These are phyloP conservation scores for Pterocarpus santalinus DNA, from an alignment of 306 rosid species.

Conservation along the genomic window DNA sequence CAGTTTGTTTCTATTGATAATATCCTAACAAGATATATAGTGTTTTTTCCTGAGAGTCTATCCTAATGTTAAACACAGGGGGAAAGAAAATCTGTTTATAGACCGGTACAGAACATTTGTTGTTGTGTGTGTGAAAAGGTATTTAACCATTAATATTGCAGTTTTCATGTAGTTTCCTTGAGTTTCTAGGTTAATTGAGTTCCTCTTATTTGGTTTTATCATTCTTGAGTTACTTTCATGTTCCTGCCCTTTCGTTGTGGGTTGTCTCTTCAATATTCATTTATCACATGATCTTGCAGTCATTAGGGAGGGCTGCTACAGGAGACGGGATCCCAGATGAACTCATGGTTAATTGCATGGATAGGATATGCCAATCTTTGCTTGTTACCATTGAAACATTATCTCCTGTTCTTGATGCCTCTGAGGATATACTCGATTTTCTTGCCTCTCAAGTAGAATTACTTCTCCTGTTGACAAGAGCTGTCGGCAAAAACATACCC, in stretches of 20 bases:
- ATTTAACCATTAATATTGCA: constrained; percentile 25
- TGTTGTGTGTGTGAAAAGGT: constrained; percentile 24
- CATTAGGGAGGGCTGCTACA: constrained; percentile 48
- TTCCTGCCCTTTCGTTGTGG: constrained; percentile 16
- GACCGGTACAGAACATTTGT: constrained; percentile 17
- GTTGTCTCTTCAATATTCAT: constrained; percentile 36
- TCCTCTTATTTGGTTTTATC: constrained; percentile 30
- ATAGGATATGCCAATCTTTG: constrained; percentile 71
- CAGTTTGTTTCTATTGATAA: background rate
- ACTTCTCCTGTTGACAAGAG: constrained; percentile 68
- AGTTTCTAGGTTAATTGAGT: constrained; percentile 30
- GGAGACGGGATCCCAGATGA: constrained; percentile 59
- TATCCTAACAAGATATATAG: background rate
- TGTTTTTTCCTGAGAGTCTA: constrained; percentile 8
- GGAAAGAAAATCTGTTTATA: constrained; percentile 12
- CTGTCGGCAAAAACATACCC: constrained; percentile 61
- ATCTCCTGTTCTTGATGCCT: constrained; percentile 61
- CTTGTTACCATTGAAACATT: constrained; percentile 66
- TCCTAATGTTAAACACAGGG: constrained; percentile 2
- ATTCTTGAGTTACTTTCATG: constrained; percentile 16
- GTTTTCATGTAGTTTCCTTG: constrained; percentile 38
- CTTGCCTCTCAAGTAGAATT: constrained; percentile 78
- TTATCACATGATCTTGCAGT: constrained; percentile 61
- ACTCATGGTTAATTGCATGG: constrained; percentile 64
- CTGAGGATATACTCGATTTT: constrained; percentile 68